Evolutionary conservation across 495 filamentous ascomycete genomes (phyloP).

Genomic region (Tuber borchii): DNA sequence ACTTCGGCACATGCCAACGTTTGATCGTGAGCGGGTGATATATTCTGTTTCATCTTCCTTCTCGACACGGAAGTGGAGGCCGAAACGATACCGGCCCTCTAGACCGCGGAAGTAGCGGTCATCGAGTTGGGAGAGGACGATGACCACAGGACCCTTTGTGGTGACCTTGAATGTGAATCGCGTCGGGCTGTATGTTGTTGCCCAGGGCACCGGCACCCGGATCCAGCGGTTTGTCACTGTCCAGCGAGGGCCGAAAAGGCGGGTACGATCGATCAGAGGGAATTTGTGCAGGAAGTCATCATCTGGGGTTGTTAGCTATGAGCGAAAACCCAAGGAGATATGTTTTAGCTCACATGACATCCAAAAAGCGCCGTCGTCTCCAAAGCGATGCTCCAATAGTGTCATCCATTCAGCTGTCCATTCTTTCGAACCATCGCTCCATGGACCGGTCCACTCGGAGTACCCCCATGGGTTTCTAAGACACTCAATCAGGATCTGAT

Average conservation of each 20-base stretch:
- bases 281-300: slow-evolving; percentile 79
- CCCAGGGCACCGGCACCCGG: slow-evolving; percentile 76
- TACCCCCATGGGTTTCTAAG: slow-evolving; percentile 78
- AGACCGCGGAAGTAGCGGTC: slow-evolving; percentile 78
- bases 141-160: slow-evolving; percentile 62
- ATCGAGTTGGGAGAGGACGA: slow-evolving; percentile 79
- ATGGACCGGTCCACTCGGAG: slow-evolving; percentile 73
- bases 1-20: slow-evolving; percentile 60
- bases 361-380: slow-evolving; percentile 74
- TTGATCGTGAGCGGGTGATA: slow-evolving; percentile 53
- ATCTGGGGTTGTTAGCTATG: slow-evolving; percentile 46
- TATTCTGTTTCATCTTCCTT: slow-evolving; percentile 76
- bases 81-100: slow-evolving; percentile 71
- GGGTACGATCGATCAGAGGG: slow-evolving; percentile 72
- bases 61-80: slow-evolving; percentile 73
- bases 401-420: slow-evolving; percentile 87
- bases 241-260: slow-evolving; percentile 80
- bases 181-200: slow-evolving; percentile 73
- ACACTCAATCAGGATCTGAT: slow-evolving; percentile 23
- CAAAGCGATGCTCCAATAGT: slow-evolving; percentile 72
- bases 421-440: slow-evolving; percentile 73
- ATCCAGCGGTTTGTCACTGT: slow-evolving; percentile 79
- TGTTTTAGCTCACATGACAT: slow-evolving; percentile 46
- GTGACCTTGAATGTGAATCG: slow-evolving; percentile 68
- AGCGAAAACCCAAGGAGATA: slow-evolving; percentile 14